Evolutionary conservation across 352 stramenopile species (phyloP).

Genomic region (Thalassiosira exigua): DNA sequence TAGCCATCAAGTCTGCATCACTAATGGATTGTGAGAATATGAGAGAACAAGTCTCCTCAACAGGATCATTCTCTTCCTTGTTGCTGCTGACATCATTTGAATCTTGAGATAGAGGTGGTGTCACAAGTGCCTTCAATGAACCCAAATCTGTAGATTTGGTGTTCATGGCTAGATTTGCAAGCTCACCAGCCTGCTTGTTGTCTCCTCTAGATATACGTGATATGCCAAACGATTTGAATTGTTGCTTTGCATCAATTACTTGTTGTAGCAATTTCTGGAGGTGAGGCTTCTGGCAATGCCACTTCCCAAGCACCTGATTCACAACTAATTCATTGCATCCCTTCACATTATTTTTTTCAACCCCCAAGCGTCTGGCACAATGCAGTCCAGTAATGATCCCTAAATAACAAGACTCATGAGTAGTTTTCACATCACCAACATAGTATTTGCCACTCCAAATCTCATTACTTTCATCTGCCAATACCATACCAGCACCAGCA

Average conservation of each 20-base stretch:
- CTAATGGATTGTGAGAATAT: background rate
- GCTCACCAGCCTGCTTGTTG: conserved; percentile 78
- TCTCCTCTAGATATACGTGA: conserved; percentile 63
- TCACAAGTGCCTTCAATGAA: background rate
- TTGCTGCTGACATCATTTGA: background rate
- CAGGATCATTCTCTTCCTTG: conserved; percentile 6
- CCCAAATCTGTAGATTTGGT: conserved; percentile 1
- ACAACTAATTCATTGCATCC: conserved; percentile 76
- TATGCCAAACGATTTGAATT: conserved; percentile 70
- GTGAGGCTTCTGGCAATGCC: conserved; percentile 55
- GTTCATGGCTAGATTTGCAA: conserved; percentile 83
- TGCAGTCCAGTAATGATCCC: conserved; percentile 64
- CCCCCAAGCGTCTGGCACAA: conserved; percentile 59
- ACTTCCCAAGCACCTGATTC: conserved; percentile 67
- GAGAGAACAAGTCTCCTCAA: background rate
- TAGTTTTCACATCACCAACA: conserved; percentile 49
- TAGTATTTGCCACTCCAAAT: conserved; percentile 65
- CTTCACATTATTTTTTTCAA: conserved; percentile 58
- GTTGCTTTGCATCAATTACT: conserved; percentile 38
- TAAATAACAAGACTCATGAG: conserved; percentile 76
- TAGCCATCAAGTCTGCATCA: conserved; percentile 2
- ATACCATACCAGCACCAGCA: conserved; percentile 66
- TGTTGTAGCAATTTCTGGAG: conserved; percentile 60
- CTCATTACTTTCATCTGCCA: conserved; percentile 62
- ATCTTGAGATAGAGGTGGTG: background rate